These are phyloP conservation scores for Lasiodiplodia theobromae DNA, from an alignment of 2,329 filamentous ascomycete genomes.

Conservation along the genomic window DNA sequence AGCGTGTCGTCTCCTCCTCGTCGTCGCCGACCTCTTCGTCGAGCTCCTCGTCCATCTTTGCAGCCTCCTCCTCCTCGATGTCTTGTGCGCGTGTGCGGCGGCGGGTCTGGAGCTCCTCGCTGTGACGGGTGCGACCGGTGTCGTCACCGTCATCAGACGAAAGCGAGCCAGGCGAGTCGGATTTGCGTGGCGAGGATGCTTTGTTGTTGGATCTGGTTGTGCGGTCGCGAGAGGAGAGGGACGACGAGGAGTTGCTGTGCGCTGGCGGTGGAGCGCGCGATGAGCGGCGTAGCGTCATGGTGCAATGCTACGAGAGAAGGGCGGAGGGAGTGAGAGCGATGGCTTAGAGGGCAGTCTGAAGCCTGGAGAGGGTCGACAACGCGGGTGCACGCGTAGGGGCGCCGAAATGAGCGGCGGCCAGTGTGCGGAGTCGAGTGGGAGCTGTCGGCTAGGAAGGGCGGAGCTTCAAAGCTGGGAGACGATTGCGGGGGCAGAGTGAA, in stretches of 20 bases:
- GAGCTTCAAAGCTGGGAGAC: constrained; percentile 46
- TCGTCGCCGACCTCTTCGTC: constrained; percentile 70
- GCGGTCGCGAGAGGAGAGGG: constrained; percentile 75
- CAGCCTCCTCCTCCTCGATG: constrained; percentile 59
- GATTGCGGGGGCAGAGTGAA: constrained; percentile 38
- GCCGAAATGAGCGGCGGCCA: constrained; percentile 32
- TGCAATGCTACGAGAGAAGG: constrained; percentile 29
- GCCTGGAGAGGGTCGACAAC: neutral
- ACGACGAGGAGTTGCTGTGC: constrained; percentile 79
- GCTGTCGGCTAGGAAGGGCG: constrained; percentile 39
- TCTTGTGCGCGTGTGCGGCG: constrained; percentile 80
- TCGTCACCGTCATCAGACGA: constrained; percentile 73
- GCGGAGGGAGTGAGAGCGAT: constrained; percentile 13
- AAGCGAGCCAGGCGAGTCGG: constrained; percentile 74
- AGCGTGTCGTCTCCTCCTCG: constrained; percentile 91
- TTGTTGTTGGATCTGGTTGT: constrained; percentile 76
- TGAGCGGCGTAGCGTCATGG: constrained; percentile 81
- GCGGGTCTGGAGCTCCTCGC: constrained; percentile 74
- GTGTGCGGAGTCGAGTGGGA: constrained; percentile 34
- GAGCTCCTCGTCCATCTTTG: constrained; percentile 57
- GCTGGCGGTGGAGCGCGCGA: constrained; percentile 79
- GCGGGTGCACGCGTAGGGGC: constrained; percentile 17
- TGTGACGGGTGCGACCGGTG: constrained; percentile 55
- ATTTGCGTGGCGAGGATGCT: constrained; percentile 75
- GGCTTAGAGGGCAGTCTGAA: constrained; percentile 10